Base-by-base conservation (phyloP, 2,329 filamentous ascomycete genomes). In the Penicillium sp. region DNA sequence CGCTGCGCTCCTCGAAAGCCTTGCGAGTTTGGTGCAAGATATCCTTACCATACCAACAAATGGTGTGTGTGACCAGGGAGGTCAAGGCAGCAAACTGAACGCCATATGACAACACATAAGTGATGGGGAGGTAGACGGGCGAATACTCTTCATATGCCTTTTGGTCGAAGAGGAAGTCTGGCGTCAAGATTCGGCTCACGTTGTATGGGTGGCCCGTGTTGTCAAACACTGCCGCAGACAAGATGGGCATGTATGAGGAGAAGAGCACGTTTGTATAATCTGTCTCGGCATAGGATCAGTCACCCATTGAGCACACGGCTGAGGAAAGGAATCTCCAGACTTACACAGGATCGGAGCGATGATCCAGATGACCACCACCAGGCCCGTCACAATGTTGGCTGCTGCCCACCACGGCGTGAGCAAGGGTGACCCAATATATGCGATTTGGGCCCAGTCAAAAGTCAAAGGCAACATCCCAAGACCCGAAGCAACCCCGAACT, bases 401-500 rank as follows among this genome's bases (percentile, higher is more conserved):
- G 91, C 89, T 44, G 91, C 90, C 91, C 92, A 93, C 76, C 94
- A 95, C 0, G 92, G 92, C 0, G 92, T 92, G 17, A 95, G 83
- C 7, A 96, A 81, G 0, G 91, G 92, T 4, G 91, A 95, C 17
- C 92, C 92, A 69, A 96, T 95, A 72, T 94, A 87, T 0, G 92
- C 92, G 65, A 96, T 89, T 73, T 96, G 92, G 0, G 91, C 91
- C 92, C 92, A 96, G 79, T 96, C 92, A 72, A 96, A 96, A 0
- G 92, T 96, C 70, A 96, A 75, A 0, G 92, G 92, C 64, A 96
- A 92, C 37, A 96, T 79, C 0, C 92, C 92, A 15, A 96, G 84
- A 2, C 92, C 92, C 1, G 92, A 94, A n/a, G 88, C 86, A 17
- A 94, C 90, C 17, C 92, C 92, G 72, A 96, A 96, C 66, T 84